A percentile compares a stretch with the other conserved stretches of the same genome.
These are phyloP conservation scores for Syncephalis plumigaleata DNA, from an alignment of 371 early-diverging fungal genomes.

Conservation along the genomic window DNA sequence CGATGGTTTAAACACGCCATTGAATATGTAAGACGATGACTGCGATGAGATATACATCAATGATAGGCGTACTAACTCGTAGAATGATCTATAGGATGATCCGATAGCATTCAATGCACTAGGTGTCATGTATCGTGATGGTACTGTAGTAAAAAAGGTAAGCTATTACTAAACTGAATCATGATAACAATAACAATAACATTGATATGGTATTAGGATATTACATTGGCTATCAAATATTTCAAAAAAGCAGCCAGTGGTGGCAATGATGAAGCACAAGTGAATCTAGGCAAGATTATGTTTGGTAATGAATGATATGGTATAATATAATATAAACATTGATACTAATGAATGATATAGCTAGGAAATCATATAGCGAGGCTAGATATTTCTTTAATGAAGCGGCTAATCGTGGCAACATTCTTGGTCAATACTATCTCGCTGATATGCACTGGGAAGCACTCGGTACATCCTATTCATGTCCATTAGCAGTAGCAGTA, in stretches of 20 bases:
- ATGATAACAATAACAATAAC: neutral
- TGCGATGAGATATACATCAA: neutral
- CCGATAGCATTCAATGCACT: constrained; percentile 44
- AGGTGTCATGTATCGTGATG: constrained; percentile 70
- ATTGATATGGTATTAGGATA: neutral
- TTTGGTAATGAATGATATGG: constrained; percentile 9
- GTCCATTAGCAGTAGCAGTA: constrained; percentile 1
- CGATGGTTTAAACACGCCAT: constrained; percentile 61
- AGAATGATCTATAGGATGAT: constrained; percentile 17
- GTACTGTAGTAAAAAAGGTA: constrained; percentile 31
- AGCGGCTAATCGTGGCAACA: constrained; percentile 5
- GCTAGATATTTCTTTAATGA: constrained; percentile 14
- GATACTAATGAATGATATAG: constrained; percentile 4
- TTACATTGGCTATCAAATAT: constrained; percentile 23
- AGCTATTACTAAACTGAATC: neutral
- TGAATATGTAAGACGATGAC: constrained; percentile 15
- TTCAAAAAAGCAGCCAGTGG: constrained; percentile 41
- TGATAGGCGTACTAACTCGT: too few species aligned
- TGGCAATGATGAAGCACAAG: constrained; percentile 37
- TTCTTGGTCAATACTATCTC: neutral
- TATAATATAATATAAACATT: too few species aligned
- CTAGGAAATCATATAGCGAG: constrained; percentile 7
- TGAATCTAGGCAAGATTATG: constrained; percentile 21
- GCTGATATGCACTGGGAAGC: neutral
- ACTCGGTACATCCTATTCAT: neutral